These are phyloP conservation scores for Xylariales sp. DNA, from an alignment of 2,329 filamentous ascomycete genomes.

Conservation along the genomic window DNA sequence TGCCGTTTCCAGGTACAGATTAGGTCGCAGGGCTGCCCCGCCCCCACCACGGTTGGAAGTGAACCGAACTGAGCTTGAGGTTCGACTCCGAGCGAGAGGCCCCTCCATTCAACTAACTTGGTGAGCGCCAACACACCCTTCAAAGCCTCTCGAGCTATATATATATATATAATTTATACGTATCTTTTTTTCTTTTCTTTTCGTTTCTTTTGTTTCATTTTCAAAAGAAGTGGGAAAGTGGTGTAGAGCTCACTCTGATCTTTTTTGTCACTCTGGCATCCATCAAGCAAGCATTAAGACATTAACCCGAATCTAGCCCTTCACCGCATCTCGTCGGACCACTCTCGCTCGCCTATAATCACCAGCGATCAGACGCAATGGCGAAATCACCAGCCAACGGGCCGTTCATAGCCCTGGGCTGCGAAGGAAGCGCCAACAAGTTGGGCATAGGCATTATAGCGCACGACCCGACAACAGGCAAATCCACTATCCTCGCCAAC, in stretches of 20 bases:
- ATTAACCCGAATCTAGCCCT: conserved; percentile 1
- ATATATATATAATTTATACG: neutral
- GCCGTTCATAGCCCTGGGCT: conserved; percentile 66
- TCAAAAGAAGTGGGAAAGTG: neutral
- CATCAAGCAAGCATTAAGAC: neutral
- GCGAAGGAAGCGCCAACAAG: conserved; percentile 97
- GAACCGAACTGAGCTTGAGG: conserved; percentile 2
- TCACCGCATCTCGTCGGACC: neutral
- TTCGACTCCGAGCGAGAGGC: conserved; percentile 22
- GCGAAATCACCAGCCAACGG: conserved; percentile 3
- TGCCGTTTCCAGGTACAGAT: neutral
- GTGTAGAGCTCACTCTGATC: neutral
- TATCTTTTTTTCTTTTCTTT: neutral
- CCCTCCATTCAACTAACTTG: conserved; percentile 33
- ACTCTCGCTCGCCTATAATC: conserved; percentile 4
- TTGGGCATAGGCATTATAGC: conserved; percentile 92
- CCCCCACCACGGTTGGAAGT: conserved; percentile 30
- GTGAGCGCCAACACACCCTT: neutral
- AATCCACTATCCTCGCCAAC: conserved; percentile 85
- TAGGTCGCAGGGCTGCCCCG: conserved; percentile 10
- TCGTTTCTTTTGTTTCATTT: neutral
- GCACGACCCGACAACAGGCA: conserved; percentile 69
- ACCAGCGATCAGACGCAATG: conserved; percentile 25
- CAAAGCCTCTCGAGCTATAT: neutral
- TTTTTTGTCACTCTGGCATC: neutral